Evolutionary conservation across 1,139 yeast species (phyloP).

Genomic region (Yamadazyma oceani): DNA sequence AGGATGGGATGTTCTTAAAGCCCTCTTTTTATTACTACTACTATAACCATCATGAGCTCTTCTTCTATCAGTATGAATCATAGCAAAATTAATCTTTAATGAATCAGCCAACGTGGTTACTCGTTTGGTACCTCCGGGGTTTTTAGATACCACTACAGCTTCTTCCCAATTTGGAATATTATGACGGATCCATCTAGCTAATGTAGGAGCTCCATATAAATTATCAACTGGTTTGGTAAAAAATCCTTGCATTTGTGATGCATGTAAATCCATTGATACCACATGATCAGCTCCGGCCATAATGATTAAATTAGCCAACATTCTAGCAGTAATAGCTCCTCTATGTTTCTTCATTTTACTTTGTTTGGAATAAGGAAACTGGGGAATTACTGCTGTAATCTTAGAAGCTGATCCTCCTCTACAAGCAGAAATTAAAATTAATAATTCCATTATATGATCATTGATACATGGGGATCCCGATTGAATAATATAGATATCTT

Average conservation of each 20-base stretch:
- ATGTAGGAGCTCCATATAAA: conserved; percentile 92
- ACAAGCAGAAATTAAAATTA: conserved; percentile 91
- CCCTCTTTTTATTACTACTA: conserved; percentile 35
- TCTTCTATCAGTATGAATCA: conserved; percentile 98
- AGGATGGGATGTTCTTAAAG: conserved; percentile 26
- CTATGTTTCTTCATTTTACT: conserved; percentile 97
- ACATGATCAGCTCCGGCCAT: conserved; percentile 99
- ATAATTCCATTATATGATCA: conserved; percentile 94
- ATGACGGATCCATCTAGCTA: conserved; percentile 94
- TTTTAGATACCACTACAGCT: conserved; percentile 88
- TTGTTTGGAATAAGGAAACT: conserved; percentile 96
- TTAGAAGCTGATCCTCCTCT: conserved; percentile 97
- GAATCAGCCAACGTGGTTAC: conserved; percentile 97
- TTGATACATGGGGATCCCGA: conserved; percentile 87
- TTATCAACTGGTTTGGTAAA: conserved; percentile 97
- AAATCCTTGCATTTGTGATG: conserved; percentile 99
- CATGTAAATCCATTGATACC: conserved; percentile 96
- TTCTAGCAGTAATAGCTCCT: conserved; percentile 98
- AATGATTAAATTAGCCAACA: conserved; percentile 90
- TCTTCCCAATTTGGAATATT: conserved; percentile 79
- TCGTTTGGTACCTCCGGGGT: conserved; percentile 98
- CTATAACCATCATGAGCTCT: conserved; percentile 74
- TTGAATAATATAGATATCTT: conserved; percentile 87
- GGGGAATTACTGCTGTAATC: conserved; percentile 96
- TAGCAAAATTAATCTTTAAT: conserved; percentile 92